A percentile compares a stretch with the other conserved stretches of the same genome.
Conservation (phyloP, 2,329 filamentous ascomycete genomes). For the Ceratocystis albifundus region DNA sequence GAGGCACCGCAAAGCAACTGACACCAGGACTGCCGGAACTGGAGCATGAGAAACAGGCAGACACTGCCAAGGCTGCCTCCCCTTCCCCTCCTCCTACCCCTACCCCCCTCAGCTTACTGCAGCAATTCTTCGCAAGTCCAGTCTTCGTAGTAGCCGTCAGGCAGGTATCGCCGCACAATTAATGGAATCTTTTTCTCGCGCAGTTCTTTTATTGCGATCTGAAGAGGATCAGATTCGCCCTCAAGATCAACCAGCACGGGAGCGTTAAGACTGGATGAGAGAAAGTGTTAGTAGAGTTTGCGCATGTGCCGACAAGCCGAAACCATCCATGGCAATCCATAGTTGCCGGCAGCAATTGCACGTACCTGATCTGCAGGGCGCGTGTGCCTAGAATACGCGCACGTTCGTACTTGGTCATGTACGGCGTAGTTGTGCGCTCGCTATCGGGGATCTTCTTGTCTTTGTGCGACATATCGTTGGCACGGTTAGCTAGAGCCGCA, state of each 20-base stretch:
- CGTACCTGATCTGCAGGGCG: constrained; percentile 88
- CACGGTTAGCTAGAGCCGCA: constrained; percentile 43
- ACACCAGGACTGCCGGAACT: not conserved
- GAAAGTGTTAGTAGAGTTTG: not conserved
- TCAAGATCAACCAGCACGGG: constrained; percentile 93
- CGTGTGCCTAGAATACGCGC: constrained; percentile 87
- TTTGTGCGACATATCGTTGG: constrained; percentile 46
- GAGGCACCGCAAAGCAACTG: too few species aligned
- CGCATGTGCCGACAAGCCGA: not conserved
- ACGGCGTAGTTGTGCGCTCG: constrained; percentile 83
- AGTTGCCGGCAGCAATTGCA: not conserved
- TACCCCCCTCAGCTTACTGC: constrained; percentile 36
- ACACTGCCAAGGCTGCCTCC: not conserved
- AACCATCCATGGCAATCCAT: too few species aligned
- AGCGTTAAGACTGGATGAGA: constrained; percentile 69
- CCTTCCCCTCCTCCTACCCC: too few species aligned
- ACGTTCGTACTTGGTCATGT: constrained; percentile 98
- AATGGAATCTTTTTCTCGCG: constrained; percentile 97
- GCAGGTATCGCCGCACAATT: constrained; percentile 88
- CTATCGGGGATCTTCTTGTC: constrained; percentile 87
- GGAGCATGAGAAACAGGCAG: not conserved
- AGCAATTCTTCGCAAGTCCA: constrained; percentile 97
- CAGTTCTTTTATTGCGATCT: constrained; percentile 95
- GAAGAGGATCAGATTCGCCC: constrained; percentile 91
- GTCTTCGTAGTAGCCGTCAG: constrained; percentile 96